Base-by-base conservation (phyloP, 108 stramenopile genomes). In the Cylindrotheca closterium region DNA sequence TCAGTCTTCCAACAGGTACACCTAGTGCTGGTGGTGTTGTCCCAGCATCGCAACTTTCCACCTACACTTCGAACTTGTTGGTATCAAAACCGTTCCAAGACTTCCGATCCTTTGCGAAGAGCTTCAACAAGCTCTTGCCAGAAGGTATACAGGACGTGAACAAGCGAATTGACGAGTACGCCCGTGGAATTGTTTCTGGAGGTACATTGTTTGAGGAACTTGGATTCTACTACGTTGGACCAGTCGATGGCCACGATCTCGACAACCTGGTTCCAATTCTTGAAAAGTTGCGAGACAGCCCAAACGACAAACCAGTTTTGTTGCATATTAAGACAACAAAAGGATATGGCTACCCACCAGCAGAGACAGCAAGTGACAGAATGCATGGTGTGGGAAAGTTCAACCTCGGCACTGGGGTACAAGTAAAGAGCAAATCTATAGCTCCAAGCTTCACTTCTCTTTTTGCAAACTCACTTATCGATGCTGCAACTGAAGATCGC, bases 351-450 rank as follows among this genome's bases (percentile, higher is more conserved):
- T 98, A 98, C 83, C 92, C 96, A 32, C 97, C 97, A 25, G 97
- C 97, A 51, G 77, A 89, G 79, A 70, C 80, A 30, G 97, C 97
- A 8, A 84, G 82, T 45, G 97, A 98, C 75, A 87, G 89, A 63
- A 95, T 96, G 91, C 97, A 98, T 81, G 97, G 96, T 50, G 97
- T 98, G 54, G 95, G 86, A 33, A 98, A 98, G 60, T 98, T 98
- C 66, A 90, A 98, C 64, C 84, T 98, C 29, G 93, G 81, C 42
- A 96, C 97, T 19, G 97, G 96, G 22, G 75, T 79, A 55, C 97
- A 98, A 71, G 58, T 82, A 70, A 97, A 96, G 80, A 79, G 71
- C 68, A 93, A 89, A 66, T 60, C 73, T 1, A 60, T 73, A 22
- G 75, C 85, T 48, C 91, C 94, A 17, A 85, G 82, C 34, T 77